phyloP scores from a whole-genome alignment of 495 filamentous ascomycete species.

The Penicillium egyptiacum region DNA sequence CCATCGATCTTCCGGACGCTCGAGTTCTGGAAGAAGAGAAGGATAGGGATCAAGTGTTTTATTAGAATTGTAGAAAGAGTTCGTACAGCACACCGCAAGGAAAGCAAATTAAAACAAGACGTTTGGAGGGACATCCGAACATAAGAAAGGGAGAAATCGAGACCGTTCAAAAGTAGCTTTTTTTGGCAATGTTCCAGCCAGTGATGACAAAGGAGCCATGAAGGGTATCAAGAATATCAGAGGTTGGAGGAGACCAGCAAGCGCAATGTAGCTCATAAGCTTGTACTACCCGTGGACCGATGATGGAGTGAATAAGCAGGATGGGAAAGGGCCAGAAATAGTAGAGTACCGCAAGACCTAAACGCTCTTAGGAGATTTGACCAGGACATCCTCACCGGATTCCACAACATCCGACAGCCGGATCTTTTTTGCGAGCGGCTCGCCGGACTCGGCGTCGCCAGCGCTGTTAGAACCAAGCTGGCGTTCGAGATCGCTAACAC shows the following conservation, averaged over 20 bases:
- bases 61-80: conserved; percentile 31
- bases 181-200: conserved; percentile 33
- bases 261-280: not conserved
- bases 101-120: conserved; percentile 23
- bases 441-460: conserved; percentile 33
- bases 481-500: conserved; percentile 76
- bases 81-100: conserved; percentile 26
- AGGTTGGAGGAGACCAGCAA: conserved; percentile 32
- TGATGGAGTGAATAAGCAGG: not conserved
- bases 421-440: conserved; percentile 50
- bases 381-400: conserved; percentile 33
- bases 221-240: conserved; percentile 50
- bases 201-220: conserved; percentile 39
- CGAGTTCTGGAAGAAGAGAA: conserved; percentile 9
- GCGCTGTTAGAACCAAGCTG: conserved; percentile 42
- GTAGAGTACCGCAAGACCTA: conserved; percentile 10
- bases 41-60: conserved; percentile 16
- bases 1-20: conserved; percentile 4
- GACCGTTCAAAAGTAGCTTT: conserved; percentile 24
- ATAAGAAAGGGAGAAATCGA: conserved; percentile 18
- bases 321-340: not conserved
- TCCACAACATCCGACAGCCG: conserved; percentile 47
- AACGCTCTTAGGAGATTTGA: conserved; percentile 44
- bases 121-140: conserved; percentile 20
- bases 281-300: not conserved